Percentiles rank a stretch among this genome's conserved stretches.
phyloP scores from a whole-genome alignment of 108 stramenopile species.

The Thalassiosira profunda region DNA sequence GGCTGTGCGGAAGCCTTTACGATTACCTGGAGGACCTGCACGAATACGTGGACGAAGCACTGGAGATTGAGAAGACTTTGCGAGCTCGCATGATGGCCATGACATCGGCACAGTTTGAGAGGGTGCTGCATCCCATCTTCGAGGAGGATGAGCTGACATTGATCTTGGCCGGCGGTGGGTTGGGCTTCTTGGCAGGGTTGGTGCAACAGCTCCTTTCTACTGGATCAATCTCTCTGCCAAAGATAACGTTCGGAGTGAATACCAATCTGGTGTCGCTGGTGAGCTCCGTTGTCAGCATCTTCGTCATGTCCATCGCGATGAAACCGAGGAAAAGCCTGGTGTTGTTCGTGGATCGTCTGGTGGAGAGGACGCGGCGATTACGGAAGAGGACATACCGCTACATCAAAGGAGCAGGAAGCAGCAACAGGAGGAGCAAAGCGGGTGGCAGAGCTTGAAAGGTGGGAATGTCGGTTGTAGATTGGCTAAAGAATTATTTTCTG shows the following conservation, averaged over 20 bases:
- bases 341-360: conserved; percentile 28
- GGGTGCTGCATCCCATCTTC: conserved; percentile 83
- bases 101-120: conserved; percentile 68
- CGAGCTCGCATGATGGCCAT: conserved; percentile 61
- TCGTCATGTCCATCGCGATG: conserved; percentile 30
- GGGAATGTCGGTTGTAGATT: too few relatives aligned
- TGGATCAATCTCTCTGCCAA: conserved; percentile 33
- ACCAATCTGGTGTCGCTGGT: conserved; percentile 29
- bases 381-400: conserved; percentile 31
- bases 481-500: too few relatives aligned
- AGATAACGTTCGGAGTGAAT: conserved; percentile 25
- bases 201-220: conserved; percentile 57
- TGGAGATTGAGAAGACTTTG: conserved; percentile 69
- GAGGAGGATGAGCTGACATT: conserved; percentile 86
- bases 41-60: conserved; percentile 59
- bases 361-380: conserved; percentile 38
- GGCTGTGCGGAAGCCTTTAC: conserved; percentile 34
- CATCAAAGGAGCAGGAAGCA: conserved; percentile 11
- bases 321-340: conserved; percentile 40
- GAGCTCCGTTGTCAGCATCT: conserved; percentile 32
- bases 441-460: too few relatives aligned
- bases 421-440: too few relatives aligned
- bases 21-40: conserved; percentile 49
- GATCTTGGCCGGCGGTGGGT: conserved; percentile 73
- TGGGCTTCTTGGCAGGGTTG: conserved; percentile 72